Evolutionary conservation across 2,329 filamentous ascomycete species (phyloP).

Genomic region (Plenodomus lindquistii): DNA sequence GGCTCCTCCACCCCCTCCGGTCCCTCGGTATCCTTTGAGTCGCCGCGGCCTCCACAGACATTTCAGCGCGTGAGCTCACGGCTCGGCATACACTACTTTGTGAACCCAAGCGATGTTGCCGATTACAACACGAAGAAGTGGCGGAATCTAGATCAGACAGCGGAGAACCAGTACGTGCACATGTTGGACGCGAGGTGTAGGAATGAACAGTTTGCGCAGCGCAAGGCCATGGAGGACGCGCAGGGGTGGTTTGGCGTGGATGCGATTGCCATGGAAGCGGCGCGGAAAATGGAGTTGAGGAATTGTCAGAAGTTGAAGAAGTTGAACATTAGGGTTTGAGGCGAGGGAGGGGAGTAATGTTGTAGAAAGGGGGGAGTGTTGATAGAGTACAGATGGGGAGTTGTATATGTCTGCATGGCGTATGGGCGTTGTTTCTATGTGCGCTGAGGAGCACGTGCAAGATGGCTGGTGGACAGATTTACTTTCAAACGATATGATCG

Average conservation of each 20-base stretch:
- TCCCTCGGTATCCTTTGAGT: slow-evolving; percentile 77
- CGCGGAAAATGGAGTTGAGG: slow-evolving; percentile 63
- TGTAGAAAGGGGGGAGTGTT: no score
- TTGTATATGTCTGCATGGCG: background rate
- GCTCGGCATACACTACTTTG: slow-evolving; percentile 78
- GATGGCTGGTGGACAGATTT: background rate
- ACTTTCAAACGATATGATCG: no score
- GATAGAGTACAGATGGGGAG: no score
- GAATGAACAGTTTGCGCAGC: slow-evolving; percentile 67
- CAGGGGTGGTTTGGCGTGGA: slow-evolving; percentile 88
- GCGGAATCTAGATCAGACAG: slow-evolving; percentile 72
- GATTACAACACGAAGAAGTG: slow-evolving; percentile 72
- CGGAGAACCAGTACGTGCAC: slow-evolving; percentile 73
- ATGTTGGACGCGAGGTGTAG: slow-evolving; percentile 74
- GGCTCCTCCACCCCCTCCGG: slow-evolving; percentile 54
- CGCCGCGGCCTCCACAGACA: slow-evolving; percentile 71
- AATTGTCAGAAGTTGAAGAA: slow-evolving; percentile 61
- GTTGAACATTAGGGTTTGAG: slow-evolving; percentile 34
- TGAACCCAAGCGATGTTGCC: slow-evolving; percentile 77
- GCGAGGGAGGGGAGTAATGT: background rate
- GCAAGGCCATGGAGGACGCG: slow-evolving; percentile 73
- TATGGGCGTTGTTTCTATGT: background rate
- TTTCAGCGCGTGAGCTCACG: slow-evolving; percentile 71
- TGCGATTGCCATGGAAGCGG: slow-evolving; percentile 74
- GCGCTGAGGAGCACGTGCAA: background rate